These are phyloP conservation scores for Hypomyces perniciosus DNA, from an alignment of 2,329 filamentous ascomycete genomes.

Conservation along the genomic window DNA sequence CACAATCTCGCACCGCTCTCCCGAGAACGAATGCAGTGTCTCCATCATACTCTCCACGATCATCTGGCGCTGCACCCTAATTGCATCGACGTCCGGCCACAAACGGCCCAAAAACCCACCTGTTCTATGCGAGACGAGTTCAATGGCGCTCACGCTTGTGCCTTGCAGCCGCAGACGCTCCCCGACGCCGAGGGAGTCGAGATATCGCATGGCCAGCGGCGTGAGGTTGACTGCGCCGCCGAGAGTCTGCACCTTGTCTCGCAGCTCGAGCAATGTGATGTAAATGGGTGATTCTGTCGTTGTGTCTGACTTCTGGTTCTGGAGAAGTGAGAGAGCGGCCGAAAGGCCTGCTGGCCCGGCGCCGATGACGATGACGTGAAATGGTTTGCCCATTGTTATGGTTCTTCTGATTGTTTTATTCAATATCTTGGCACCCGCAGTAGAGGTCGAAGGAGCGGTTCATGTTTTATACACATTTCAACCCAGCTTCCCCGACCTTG, in stretches of 20 bases:
- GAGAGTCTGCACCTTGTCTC: slow-evolving; percentile 37
- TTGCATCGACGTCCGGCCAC: slow-evolving; percentile 19
- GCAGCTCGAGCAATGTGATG: slow-evolving; percentile 43
- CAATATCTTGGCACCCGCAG: neutral
- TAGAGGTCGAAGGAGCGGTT: too few relatives aligned
- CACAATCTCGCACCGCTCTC: slow-evolving; percentile 12
- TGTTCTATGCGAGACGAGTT: slow-evolving; percentile 25
- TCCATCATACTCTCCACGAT: slow-evolving; percentile 22
- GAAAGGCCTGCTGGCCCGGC: slow-evolving; percentile 33
- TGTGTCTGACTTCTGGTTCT: neutral
- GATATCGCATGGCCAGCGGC: slow-evolving; percentile 38
- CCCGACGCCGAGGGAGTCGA: slow-evolving; percentile 34
- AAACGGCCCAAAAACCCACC: slow-evolving; percentile 20
- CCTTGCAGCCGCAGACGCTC: slow-evolving; percentile 17
- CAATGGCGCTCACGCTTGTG: slow-evolving; percentile 18
- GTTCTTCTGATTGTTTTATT: neutral
- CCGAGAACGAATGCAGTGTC: slow-evolving; percentile 4
- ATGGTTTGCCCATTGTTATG: neutral
- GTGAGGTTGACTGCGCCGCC: slow-evolving; percentile 42
- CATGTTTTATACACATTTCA: too few relatives aligned
- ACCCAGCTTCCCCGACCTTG: neutral
- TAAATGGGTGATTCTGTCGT: neutral
- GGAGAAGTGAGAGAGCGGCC: slow-evolving; percentile 22
- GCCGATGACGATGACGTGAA: slow-evolving; percentile 27
- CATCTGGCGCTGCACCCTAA: slow-evolving; percentile 23